These are phyloP conservation scores for Leccinum rimulosum DNA, from an alignment of 768 basidiomycete genomes.

Conservation along the genomic window DNA sequence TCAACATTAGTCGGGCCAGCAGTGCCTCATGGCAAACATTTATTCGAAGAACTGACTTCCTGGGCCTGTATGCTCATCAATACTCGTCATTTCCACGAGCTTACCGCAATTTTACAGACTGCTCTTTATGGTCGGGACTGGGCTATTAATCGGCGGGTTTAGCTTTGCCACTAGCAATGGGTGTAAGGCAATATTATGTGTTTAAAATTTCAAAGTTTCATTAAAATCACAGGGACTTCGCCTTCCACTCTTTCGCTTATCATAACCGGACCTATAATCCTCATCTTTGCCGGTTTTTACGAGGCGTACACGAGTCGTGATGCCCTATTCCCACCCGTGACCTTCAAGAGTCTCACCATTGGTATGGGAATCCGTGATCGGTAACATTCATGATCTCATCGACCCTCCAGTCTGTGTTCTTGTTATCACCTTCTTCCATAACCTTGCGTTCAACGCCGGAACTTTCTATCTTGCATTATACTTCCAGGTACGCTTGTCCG, in stretches of 20 bases:
- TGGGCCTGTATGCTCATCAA: conserved; percentile 61
- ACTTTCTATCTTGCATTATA: conserved; percentile 85
- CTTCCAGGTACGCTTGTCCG: conserved; percentile 58
- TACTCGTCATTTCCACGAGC: conserved; percentile 14
- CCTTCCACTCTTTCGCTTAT: conserved; percentile 62
- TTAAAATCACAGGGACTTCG: conserved; percentile 51
- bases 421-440: conserved; percentile 73
- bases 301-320: conserved; percentile 67
- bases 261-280: conserved; percentile 49
- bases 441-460: conserved; percentile 78
- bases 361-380: conserved; percentile 39
- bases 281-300: conserved; percentile 62
- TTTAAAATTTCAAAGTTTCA: conserved; percentile 11
- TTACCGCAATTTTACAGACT: conserved; percentile 42
- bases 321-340: conserved; percentile 65
- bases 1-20: conserved; percentile 44
- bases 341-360: conserved; percentile 58
- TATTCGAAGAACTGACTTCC: conserved; percentile 64
- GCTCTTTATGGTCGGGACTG: conserved; percentile 73
- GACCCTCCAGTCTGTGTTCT: conserved; percentile 56
- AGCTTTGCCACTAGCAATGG: conserved; percentile 68
- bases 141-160: conserved; percentile 74
- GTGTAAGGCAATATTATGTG: conserved; percentile 47
- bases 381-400: conserved; percentile 8
- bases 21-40: conserved; percentile 59